Evolutionary conservation across 2,329 filamentous ascomycete genomes (phyloP).

Genomic region (Penicillium concentricum): DNA sequence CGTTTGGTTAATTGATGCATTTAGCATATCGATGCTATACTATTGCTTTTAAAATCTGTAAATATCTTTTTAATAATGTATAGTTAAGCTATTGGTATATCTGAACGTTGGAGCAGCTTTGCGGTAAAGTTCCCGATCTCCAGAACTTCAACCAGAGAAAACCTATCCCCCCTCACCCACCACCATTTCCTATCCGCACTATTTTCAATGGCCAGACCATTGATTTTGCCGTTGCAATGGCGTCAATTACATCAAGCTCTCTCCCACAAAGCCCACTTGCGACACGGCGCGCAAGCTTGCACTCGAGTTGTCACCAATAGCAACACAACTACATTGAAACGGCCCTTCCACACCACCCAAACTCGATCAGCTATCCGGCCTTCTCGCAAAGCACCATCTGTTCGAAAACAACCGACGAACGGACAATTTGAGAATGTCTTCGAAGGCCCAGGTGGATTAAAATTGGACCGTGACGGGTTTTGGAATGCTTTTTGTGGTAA

Average conservation of each 20-base stretch:
- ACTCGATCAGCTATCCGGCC: not conserved
- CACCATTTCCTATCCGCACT: not conserved
- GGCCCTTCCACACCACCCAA: conserved; percentile 15
- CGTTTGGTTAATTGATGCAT: conserved; percentile 28
- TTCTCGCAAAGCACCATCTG: not conserved
- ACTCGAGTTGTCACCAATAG: not conserved
- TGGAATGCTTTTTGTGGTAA: not conserved
- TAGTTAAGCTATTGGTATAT: not conserved
- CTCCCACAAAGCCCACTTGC: not conserved
- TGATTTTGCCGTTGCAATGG: conserved; percentile 17
- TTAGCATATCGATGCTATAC: conserved; percentile 16
- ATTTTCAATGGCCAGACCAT: conserved; percentile 16
- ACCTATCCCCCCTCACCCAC: not conserved
- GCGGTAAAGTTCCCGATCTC: conserved; percentile 7
- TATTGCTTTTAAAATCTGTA: not conserved
- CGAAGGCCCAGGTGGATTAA: not conserved
- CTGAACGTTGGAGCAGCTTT: not conserved
- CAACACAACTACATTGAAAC: not conserved
- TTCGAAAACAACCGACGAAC: not conserved
- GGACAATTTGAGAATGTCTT: not conserved
- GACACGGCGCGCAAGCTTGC: not conserved
- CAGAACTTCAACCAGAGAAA: conserved; percentile 11
- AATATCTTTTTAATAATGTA: not conserved
- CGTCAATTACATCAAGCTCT: conserved; percentile 9
- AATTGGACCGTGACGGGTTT: conserved; percentile 1